Evolutionary conservation across 768 basidiomycete genomes (phyloP), one percentile per base, ranked within the genome.

Genomic region (Hysterangium stoloniferum): DNA sequence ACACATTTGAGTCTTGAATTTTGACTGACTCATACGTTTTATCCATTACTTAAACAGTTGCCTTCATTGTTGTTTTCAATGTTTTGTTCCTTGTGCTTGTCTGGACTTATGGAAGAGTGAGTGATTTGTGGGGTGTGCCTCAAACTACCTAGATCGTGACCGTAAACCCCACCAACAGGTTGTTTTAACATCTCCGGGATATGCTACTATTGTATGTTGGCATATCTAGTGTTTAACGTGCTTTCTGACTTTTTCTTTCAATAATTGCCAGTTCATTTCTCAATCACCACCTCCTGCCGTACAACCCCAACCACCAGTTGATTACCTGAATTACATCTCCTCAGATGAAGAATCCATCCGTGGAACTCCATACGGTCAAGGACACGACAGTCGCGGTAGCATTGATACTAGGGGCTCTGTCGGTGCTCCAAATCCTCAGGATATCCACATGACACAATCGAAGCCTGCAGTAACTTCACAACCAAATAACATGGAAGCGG

Each of bases 51-150:
- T 28, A 29, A 11, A 24, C 53, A 93, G 90, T 87, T 53, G 80
- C 70, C 3, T 73, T 86, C 52, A 61, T 93, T 45, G 71, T 75
- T 1, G 73, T 82, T 1, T 92, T 82, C 59, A 68, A 66, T 32
- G 52, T 86, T 4, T 59, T 94, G 19, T 77, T 77, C 40, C 55
- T 82, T n/a, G 77, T 90, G 76, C 74, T 80, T 72, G 37, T 82
- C 0, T 92, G 90, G 90, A 75, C 82, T 12, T 95, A 94, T 66
- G 49, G 75, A 19, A 79, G 77, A 75, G 90, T 88, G 49, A 45
- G 75, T 32, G 12, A 27, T 20, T 20, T 36, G 22, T 36, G 17
- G 28, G 22, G 5, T 42, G 41, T 34, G 4, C 19, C 19, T 62
- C 20, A 19, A 29, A n/a, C 24, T 13, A 49, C 15, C 24, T 27